Percentiles rank a stretch among this genome's conserved stretches.
Evolutionary conservation across 495 filamentous ascomycete genomes (phyloP).

Genomic region (Trichoderma orchidacearum): DNA sequence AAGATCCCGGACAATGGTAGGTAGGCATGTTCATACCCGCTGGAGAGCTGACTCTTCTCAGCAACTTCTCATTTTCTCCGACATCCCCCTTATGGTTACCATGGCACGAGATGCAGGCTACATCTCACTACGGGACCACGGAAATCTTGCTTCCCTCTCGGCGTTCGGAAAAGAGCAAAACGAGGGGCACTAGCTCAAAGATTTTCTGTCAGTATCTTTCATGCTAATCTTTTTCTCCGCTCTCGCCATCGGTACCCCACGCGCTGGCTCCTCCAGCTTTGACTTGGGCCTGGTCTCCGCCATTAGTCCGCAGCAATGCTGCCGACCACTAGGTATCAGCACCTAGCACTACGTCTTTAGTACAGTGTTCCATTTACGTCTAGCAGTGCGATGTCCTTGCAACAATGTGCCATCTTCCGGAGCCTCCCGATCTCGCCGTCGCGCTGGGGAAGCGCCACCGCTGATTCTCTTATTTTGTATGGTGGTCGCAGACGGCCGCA

Average conservation of each 20-base stretch:
- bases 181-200: not conserved
- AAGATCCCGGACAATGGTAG: not conserved
- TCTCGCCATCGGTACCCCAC: not conserved
- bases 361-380: not conserved
- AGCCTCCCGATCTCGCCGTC: not conserved
- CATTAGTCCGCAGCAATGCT: too few species aligned
- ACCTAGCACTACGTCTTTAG: too few species aligned
- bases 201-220: not conserved
- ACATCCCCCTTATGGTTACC: too few species aligned
- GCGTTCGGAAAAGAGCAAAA: not conserved
- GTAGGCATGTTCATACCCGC: not conserved
- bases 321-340: too few species aligned
- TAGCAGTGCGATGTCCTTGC: not conserved
- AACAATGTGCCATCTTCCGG: not conserved
- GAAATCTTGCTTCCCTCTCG: not conserved
- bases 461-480: not conserved
- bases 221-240: not conserved
- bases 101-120: not conserved
- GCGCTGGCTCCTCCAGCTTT: not conserved
- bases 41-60: not conserved
- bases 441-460: not conserved
- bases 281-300: not conserved
- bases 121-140: not conserved
- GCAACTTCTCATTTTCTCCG: not conserved
- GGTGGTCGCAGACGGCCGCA: not conserved